phyloP scores from a whole-genome alignment of 805 yeast genomes.

The Sungouiella thailandica region DNA sequence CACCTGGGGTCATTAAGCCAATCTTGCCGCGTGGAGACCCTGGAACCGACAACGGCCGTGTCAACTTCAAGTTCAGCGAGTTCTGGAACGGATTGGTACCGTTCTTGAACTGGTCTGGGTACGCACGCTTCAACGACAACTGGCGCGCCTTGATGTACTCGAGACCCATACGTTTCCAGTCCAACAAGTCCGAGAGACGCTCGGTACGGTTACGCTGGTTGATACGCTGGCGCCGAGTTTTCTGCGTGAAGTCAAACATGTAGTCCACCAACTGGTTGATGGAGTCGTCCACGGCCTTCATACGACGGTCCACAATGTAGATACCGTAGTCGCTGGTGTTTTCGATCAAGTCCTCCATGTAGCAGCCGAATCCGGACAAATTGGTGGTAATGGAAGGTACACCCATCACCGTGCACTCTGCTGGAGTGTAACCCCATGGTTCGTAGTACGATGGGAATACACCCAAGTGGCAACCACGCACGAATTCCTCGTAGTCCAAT shows the following conservation, averaged over 20 bases:
- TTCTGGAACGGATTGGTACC: slow-evolving; percentile 44
- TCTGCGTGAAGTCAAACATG: slow-evolving; percentile 83
- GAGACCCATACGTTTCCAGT: slow-evolving; percentile 97
- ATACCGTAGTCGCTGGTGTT: slow-evolving; percentile 94
- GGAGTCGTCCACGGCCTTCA: slow-evolving; percentile 88
- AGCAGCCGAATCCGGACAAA: slow-evolving; percentile 94
- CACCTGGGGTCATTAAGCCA: slow-evolving; percentile 94
- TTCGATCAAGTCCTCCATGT: slow-evolving; percentile 96
- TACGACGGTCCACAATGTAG: slow-evolving; percentile 91
- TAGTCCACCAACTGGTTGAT: slow-evolving; percentile 83
- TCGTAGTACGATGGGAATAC: slow-evolving; percentile 98
- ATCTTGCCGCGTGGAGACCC: slow-evolving; percentile 84
- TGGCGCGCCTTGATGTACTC: slow-evolving; percentile 95
- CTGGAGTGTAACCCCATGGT: slow-evolving; percentile 99
- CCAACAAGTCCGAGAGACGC: slow-evolving; percentile 84
- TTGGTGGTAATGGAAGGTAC: slow-evolving; percentile 97
- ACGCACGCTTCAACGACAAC: slow-evolving; percentile 86
- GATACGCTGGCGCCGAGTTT: slow-evolving; percentile 94
- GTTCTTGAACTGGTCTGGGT: slow-evolving; percentile 73
- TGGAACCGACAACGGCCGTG: slow-evolving; percentile 94
- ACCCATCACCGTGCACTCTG: slow-evolving; percentile 99
- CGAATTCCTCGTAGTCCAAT: slow-evolving; percentile 94
- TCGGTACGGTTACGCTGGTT: slow-evolving; percentile 97
- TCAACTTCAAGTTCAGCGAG: slow-evolving; percentile 57
- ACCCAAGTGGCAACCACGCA: slow-evolving; percentile 96